phyloP scores from a whole-genome alignment of 441 rosid genomes.

The Dalechampia spathulata region DNA sequence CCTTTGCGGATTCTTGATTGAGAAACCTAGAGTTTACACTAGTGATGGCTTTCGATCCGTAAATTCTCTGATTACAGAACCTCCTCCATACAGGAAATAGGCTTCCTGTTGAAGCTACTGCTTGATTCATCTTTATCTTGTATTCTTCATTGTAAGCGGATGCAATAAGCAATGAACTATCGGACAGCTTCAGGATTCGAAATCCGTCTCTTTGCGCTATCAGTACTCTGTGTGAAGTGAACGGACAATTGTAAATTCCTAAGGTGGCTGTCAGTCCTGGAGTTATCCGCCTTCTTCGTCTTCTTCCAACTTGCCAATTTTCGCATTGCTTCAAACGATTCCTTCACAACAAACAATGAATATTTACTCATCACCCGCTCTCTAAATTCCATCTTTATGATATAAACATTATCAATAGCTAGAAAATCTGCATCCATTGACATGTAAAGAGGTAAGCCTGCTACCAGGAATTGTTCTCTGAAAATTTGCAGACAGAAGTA shows the following conservation, averaged over 20 bases:
- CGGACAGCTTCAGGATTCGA: no score
- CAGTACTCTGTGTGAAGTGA: no score
- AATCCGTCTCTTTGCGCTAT: no score
- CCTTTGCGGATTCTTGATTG: slow-evolving; percentile 81
- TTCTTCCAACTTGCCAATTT: slow-evolving; percentile 16
- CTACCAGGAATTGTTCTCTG: not conserved
- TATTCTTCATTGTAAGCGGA: no score
- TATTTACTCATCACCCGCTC: not conserved
- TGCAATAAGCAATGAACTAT: no score
- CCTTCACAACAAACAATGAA: slow-evolving; percentile 13
- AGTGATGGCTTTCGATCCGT: slow-evolving; percentile 83
- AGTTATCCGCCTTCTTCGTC: slow-evolving; percentile 18
- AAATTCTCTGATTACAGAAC: no score
- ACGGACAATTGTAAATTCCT: slow-evolving; percentile 9
- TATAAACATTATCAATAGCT: not conserved
- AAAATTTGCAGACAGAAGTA: not conserved
- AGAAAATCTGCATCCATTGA: not conserved
- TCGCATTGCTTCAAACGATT: slow-evolving; percentile 23
- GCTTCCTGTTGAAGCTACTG: slow-evolving; percentile 68
- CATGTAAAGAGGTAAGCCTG: no score
- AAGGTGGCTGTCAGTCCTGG: slow-evolving; percentile 17
- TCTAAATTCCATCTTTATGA: not conserved
- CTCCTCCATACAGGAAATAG: slow-evolving; percentile 69
- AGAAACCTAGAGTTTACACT: slow-evolving; percentile 92
- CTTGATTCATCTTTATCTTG: no score